Conservation (phyloP, 768 basidiomycete species). For the Boletus rubescentipes region DNA sequence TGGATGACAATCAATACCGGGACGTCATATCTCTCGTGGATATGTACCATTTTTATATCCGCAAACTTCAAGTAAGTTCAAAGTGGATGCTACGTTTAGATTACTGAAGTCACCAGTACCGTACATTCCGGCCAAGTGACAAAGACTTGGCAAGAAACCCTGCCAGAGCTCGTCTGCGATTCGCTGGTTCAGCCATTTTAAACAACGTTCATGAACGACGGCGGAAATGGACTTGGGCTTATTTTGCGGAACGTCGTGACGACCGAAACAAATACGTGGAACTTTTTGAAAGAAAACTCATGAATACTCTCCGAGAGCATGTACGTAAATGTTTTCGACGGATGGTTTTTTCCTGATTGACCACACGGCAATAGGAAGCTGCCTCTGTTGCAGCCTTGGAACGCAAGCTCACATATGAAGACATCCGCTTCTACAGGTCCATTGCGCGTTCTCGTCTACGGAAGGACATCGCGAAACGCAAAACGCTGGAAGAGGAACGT, state of each 20-base stretch:
- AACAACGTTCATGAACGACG: slow-evolving; percentile 81
- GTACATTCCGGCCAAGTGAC: slow-evolving; percentile 71
- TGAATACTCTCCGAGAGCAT: slow-evolving; percentile 48
- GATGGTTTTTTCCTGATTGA: background rate
- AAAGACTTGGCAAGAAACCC: slow-evolving; percentile 57
- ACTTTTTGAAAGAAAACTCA: slow-evolving; percentile 75
- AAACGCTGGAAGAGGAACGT: slow-evolving; percentile 68
- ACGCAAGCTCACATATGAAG: slow-evolving; percentile 84
- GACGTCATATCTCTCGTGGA: slow-evolving; percentile 91
- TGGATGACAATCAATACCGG: slow-evolving; percentile 94
- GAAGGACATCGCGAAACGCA: slow-evolving; percentile 74
- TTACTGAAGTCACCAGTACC: slow-evolving; percentile 51
- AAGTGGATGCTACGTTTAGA: background rate
- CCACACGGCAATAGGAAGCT: slow-evolving; percentile 42
- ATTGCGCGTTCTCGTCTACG: slow-evolving; percentile 85
- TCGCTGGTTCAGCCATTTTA: slow-evolving; percentile 77
- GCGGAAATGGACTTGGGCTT: slow-evolving; percentile 88
- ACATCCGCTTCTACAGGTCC: slow-evolving; percentile 95
- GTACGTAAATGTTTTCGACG: slow-evolving; percentile 41
- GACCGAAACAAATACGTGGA: slow-evolving; percentile 83
- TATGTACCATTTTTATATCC: slow-evolving; percentile 94
- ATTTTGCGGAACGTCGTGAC: slow-evolving; percentile 85
- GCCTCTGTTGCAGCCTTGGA: slow-evolving; percentile 65
- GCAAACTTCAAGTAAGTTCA: slow-evolving; percentile 67
- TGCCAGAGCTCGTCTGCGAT: slow-evolving; percentile 68